These are phyloP conservation scores for Trematosphaeria pertusa DNA, from an alignment of 2,329 filamentous ascomycete species.

Conservation along the genomic window DNA sequence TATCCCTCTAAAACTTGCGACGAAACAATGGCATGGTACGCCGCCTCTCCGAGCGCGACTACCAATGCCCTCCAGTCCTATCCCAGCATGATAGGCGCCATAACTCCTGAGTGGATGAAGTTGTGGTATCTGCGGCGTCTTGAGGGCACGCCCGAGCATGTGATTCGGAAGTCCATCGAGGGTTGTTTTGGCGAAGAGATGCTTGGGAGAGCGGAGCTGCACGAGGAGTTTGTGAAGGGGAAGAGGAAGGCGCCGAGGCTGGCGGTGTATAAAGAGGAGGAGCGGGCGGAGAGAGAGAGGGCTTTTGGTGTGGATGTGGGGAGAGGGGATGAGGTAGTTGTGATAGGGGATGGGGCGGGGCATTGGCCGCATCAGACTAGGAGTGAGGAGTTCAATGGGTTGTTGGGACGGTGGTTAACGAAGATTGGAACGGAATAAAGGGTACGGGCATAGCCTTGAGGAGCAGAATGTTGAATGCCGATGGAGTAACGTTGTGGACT, in stretches of 20 bases:
- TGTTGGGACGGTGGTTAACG: constrained; percentile 21
- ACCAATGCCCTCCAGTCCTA: constrained; percentile 3
- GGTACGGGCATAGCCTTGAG: too few species aligned
- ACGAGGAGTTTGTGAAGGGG: constrained; percentile 15
- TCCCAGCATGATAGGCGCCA: constrained; percentile 5
- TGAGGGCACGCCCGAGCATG: constrained; percentile 14
- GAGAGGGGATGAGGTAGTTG: constrained; percentile 12
- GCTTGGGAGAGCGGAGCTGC: constrained; percentile 14
- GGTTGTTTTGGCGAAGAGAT: constrained; percentile 11
- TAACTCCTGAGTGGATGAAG: constrained; percentile 22
- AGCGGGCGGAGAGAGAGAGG: constrained; percentile 21
- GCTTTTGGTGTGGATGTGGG: constrained; percentile 14
- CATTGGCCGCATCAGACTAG: constrained; percentile 27
- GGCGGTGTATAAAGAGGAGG: constrained; percentile 14
- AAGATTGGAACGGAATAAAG: too few species aligned
- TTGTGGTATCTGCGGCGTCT: constrained; percentile 20
- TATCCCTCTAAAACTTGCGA: constrained; percentile 6
- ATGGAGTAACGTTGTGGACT: too few species aligned
- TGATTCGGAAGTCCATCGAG: constrained; percentile 8
- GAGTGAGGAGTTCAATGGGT: constrained; percentile 21
- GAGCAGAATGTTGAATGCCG: too few species aligned
- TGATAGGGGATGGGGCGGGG: constrained; percentile 16
- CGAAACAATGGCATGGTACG: constrained; percentile 3
- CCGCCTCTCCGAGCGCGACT: not conserved
- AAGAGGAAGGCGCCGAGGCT: constrained; percentile 18